A percentile compares a stretch with the other conserved stretches of the same genome.
phyloP scores from a whole-genome alignment of 257 asterid genomes.

The Nicotiana obtusifolia region DNA sequence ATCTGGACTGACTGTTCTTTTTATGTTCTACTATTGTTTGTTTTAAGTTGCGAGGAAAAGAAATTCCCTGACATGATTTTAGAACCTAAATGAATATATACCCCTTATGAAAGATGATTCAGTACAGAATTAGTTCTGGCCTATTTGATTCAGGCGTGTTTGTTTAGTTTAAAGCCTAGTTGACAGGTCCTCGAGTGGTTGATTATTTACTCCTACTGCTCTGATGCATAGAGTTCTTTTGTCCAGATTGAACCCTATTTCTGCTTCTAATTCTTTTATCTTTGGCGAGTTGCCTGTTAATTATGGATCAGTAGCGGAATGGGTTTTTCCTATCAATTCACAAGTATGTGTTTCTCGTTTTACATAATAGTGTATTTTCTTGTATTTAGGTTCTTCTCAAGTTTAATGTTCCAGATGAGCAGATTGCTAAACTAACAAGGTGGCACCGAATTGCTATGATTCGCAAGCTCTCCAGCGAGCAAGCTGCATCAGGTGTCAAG shows the following conservation, averaged over 20 bases:
- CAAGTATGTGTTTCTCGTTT: constrained; percentile 10
- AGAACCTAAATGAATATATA: constrained; percentile 2
- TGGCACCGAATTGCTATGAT: constrained; percentile 98
- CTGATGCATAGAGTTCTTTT: background rate
- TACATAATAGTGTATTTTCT: constrained; percentile 10
- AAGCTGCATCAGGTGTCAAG: constrained; percentile 95
- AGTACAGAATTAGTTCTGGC: background rate
- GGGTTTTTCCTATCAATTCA: background rate
- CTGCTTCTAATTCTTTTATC: background rate
- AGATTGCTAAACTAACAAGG: constrained; percentile 75
- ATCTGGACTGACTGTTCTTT: background rate
- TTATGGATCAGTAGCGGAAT: background rate
- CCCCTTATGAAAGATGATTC: background rate
- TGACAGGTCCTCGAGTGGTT: background rate
- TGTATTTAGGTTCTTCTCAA: constrained; percentile 82
- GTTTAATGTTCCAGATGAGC: constrained; percentile 91
- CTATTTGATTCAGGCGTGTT: background rate
- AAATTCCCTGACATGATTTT: background rate
- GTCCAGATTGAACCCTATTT: constrained; percentile 3
- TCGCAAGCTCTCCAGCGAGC: constrained; percentile 97
- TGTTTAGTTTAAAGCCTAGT: background rate
- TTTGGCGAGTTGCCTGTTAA: background rate
- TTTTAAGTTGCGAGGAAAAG: background rate
- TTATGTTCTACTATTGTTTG: background rate
- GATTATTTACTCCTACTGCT: background rate